These are phyloP conservation scores for Ceratocystis variospora DNA, from an alignment of 2,329 filamentous ascomycete genomes.

Conservation along the genomic window DNA sequence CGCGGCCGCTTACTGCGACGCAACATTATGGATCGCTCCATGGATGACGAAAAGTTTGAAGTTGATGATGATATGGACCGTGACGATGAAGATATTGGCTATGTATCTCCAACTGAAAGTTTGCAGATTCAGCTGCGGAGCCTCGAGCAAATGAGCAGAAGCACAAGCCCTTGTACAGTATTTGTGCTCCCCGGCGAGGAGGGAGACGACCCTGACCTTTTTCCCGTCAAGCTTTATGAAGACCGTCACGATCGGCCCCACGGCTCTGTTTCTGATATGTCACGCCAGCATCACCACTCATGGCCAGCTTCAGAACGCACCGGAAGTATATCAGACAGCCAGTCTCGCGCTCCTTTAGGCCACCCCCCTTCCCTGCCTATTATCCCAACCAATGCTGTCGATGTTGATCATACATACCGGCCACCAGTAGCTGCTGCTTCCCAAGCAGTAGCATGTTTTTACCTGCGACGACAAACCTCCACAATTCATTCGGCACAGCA, in stretches of 20 bases:
- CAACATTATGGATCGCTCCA: not conserved
- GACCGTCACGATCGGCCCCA: conserved; percentile 39
- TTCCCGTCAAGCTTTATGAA: conserved; percentile 60
- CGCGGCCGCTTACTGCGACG: conserved; percentile 4
- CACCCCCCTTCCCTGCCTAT: conserved; percentile 44
- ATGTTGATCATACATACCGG: conserved; percentile 74
- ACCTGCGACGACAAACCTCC: conserved; percentile 34
- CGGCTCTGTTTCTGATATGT: conserved; percentile 5
- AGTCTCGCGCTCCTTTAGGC: conserved; percentile 44
- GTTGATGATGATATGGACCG: conserved; percentile 14
- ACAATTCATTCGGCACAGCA: conserved; percentile 33
- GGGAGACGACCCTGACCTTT: conserved; percentile 63
- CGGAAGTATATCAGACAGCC: conserved; percentile 23
- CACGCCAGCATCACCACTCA: conserved; percentile 19
- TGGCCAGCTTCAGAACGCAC: conserved; percentile 46
- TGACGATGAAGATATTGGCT: conserved; percentile 13
- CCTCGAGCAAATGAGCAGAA: conserved; percentile 79
- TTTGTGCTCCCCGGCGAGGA: conserved; percentile 66
- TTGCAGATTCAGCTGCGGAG: conserved; percentile 59
- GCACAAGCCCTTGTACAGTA: conserved; percentile 63
- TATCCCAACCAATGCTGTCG: conserved; percentile 58
- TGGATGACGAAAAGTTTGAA: conserved; percentile 11
- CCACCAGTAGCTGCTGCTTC: conserved; percentile 58
- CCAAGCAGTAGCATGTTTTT: conserved; percentile 78
- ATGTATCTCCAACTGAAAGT: conserved; percentile 15